Conservation (phyloP, 345 rosid genomes). For the Sonneratia caseolaris region DNA sequence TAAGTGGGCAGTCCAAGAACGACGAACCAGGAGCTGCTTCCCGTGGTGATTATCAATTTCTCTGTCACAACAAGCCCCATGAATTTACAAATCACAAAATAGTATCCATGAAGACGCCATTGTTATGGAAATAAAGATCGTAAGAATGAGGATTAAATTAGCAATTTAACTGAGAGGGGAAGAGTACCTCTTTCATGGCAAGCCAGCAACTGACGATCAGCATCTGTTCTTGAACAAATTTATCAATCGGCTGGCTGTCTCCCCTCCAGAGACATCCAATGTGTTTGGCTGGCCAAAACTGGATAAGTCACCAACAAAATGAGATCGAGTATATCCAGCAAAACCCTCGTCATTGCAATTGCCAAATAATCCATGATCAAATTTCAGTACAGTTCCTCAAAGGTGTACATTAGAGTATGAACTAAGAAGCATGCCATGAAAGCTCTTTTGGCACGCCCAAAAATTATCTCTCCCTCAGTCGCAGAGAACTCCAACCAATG, state of each 20-base stretch:
- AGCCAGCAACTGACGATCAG: constrained; percentile 94
- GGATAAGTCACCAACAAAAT: constrained; percentile 66
- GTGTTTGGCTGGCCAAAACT: constrained; percentile 9
- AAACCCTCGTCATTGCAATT: constrained; percentile 51
- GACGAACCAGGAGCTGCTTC: no score
- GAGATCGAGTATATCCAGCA: constrained; percentile 59
- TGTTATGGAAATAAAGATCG: constrained; percentile 6
- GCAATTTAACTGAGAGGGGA: constrained; percentile 7
- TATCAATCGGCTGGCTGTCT: no score
- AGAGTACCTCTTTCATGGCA: constrained; percentile 90
- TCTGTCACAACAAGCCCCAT: neutral
- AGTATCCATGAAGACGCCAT: neutral
- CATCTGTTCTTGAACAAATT: no score
- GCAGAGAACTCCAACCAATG: constrained; percentile 65
- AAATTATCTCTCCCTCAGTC: constrained; percentile 43
- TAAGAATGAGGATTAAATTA: neutral
- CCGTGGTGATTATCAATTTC: no score
- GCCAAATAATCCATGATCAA: constrained; percentile 43
- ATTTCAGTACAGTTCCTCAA: constrained; percentile 89
- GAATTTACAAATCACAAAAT: neutral
- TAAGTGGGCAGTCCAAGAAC: no score
- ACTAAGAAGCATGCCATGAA: constrained; percentile 61
- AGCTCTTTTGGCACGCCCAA: constrained; percentile 30
- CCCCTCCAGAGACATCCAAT: no score
- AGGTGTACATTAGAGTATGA: constrained; percentile 58